phyloP scores from a whole-genome alignment of 306 rosid genomes.

The Spatholobus suberectus region DNA sequence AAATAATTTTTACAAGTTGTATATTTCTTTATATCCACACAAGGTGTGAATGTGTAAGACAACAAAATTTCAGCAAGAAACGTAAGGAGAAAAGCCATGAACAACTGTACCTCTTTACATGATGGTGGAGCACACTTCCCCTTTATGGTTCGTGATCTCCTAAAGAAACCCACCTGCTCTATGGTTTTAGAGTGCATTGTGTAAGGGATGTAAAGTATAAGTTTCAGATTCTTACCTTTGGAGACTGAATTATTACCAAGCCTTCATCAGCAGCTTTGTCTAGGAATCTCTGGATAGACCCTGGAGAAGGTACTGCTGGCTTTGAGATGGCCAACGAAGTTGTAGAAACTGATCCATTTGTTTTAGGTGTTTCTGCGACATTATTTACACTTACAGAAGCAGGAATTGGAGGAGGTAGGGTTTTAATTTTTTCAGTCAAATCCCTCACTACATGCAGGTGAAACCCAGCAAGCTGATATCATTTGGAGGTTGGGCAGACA shows the following conservation, averaged over 20 bases:
- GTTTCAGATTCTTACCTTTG: constrained; percentile 59
- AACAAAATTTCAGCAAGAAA: constrained; percentile 16
- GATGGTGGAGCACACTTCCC: constrained; percentile 81
- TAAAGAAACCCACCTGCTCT: constrained; percentile 88
- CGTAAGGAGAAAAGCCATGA: neutral
- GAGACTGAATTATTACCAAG: constrained; percentile 75
- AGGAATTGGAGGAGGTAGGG: constrained; percentile 51
- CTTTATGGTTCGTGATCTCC: constrained; percentile 84
- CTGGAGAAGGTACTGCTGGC: constrained; percentile 50
- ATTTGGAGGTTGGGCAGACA: constrained; percentile 23
- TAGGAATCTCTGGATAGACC: constrained; percentile 54
- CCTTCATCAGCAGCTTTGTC: constrained; percentile 88
- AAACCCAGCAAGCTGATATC: constrained; percentile 76
- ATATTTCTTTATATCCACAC: neutral
- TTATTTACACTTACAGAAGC: constrained; percentile 49
- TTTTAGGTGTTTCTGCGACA: constrained; percentile 47
- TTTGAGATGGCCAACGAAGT: constrained; percentile 65
- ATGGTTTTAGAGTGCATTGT: constrained; percentile 46
- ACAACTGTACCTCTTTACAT: constrained; percentile 76
- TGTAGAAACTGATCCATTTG: constrained; percentile 59
- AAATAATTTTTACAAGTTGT: neutral
- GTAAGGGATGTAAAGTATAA: constrained; percentile 2
- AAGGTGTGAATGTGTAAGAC: neutral
- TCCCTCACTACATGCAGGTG: constrained; percentile 65
- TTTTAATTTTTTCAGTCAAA: constrained; percentile 42